These are phyloP conservation scores for Collybia sordida DNA, from an alignment of 768 basidiomycete species.

Conservation along the genomic window DNA sequence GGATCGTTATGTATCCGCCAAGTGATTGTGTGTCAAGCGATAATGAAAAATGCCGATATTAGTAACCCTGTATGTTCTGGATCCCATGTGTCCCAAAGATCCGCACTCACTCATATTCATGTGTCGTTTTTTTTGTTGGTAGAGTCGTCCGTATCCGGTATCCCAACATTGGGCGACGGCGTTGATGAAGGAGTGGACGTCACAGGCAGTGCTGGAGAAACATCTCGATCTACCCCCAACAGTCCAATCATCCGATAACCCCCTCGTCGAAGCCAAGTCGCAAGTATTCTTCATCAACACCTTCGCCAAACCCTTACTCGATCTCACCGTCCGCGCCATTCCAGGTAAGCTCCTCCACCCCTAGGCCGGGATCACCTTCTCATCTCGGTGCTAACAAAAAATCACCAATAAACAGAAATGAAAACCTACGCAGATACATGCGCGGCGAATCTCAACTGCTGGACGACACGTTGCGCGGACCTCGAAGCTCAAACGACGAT, in stretches of 20 bases:
- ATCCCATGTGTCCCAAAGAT: slow-evolving; percentile 3
- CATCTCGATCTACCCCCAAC: slow-evolving; percentile 71
- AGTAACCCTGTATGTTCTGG: slow-evolving; percentile 84
- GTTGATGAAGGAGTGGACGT: slow-evolving; percentile 86
- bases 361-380: not conserved
- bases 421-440: slow-evolving; percentile 66
- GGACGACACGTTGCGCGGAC: slow-evolving; percentile 54
- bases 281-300: slow-evolving; percentile 88
- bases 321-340: slow-evolving; percentile 68
- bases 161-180: slow-evolving; percentile 92
- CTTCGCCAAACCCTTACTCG: slow-evolving; percentile 84
- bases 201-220: slow-evolving; percentile 85
- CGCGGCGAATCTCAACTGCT: slow-evolving; percentile 63
- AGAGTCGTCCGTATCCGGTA: slow-evolving; percentile 93
- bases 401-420: slow-evolving; percentile 63
- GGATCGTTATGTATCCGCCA: slow-evolving; percentile 47
- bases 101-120: not conserved
- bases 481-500: slow-evolving; percentile 29
- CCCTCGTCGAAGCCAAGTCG: slow-evolving; percentile 67
- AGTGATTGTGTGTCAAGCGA: slow-evolving; percentile 79
- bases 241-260: slow-evolving; percentile 40
- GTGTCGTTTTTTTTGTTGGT: slow-evolving; percentile 5
- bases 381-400: too few relatives aligned
- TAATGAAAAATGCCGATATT: slow-evolving; percentile 98
- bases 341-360: slow-evolving; percentile 51